Percentiles rank a stretch among this genome's conserved stretches.
Evolutionary conservation across 805 yeast species (phyloP).

Genomic region (Yamadazyma laniorum): DNA sequence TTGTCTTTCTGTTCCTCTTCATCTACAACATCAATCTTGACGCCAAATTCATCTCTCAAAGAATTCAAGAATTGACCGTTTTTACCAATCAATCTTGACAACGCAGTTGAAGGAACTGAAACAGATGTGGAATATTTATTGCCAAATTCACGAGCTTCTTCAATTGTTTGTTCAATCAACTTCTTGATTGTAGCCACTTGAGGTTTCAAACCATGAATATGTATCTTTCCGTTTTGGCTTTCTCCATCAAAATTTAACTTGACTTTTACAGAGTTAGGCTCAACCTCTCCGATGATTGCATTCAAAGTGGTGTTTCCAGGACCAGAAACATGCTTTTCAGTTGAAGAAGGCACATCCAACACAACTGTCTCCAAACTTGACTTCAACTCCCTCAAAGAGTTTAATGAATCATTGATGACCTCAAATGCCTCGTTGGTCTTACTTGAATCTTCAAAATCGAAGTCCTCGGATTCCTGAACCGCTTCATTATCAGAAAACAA

Average conservation of each 20-base stretch:
- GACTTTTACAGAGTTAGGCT: conserved; percentile 42
- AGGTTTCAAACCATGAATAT: conserved; percentile 65
- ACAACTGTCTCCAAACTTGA: conserved; percentile 49
- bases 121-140: conserved; percentile 46
- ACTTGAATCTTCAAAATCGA: conserved; percentile 67
- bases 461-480: conserved; percentile 23
- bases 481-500: conserved; percentile 38
- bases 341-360: conserved; percentile 49
- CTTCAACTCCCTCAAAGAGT: conserved; percentile 58
- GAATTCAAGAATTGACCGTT: conserved; percentile 73
- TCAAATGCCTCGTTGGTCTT: conserved; percentile 57
- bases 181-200: conserved; percentile 56
- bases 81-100: conserved; percentile 86
- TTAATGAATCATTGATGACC: conserved; percentile 53
- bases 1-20: conserved; percentile 27
- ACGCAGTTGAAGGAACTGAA: conserved; percentile 61
- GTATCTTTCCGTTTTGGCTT: conserved; percentile 43
- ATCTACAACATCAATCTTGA: conserved; percentile 68
- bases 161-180: conserved; percentile 53
- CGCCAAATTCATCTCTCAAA: conserved; percentile 70
- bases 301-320: conserved; percentile 60
- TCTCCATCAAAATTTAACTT: conserved; percentile 45
- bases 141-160: conserved; percentile 52
- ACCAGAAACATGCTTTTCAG: conserved; percentile 61
- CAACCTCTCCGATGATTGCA: conserved; percentile 36